Evolutionary conservation across 2,329 filamentous ascomycete genomes (phyloP), one percentile per base, ranked within the genome.

Genomic region (Fusarium algeriense): DNA sequence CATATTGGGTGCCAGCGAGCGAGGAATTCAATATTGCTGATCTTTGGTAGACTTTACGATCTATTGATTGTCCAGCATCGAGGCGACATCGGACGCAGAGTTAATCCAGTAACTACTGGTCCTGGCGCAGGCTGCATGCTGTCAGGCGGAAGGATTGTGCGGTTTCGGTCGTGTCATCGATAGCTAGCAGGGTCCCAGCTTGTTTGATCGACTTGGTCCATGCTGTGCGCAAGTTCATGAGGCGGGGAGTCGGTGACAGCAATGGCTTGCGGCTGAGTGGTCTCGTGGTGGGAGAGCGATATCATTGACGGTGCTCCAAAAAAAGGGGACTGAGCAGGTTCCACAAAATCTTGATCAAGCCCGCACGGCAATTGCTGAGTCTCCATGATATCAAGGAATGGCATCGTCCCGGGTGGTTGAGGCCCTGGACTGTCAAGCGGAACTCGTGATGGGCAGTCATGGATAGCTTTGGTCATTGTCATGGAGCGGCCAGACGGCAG

Each of bases 161-260:
- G 26, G 26, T 38, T 60, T 50, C 28, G 41, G 49, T 49, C 45
- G 53, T 66, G 53, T 64, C 61, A 60, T 60, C 32, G 43, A 43
- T 48, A 37, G 38, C 30, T 46, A 32, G 64, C 58, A 46, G 64
- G 23, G 44, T 56, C 26, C 30, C 37, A 32, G 68, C 43, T 60
- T 71, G 55, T 66, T 35, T 55, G 62, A 57, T 65, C 46, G 38
- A 59, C 68, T 64, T 71, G 69, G 69, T 43, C 69, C 50, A 73
- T 67, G 69, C 69, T 67, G 57, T 38, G 50, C 41, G 54, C 57
- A 38, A 44, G 52, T 58, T 60, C 50, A 41, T 23, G 59, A 68
- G 59, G 69, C 61, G 69, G 55, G 52, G 52, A 55, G 60, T 66
- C 60, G 52, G 64, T 65, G 69, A 70, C 60, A 53, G 37, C 64